Base-by-base conservation (phyloP, 192 early-diverging fungal genomes). In the Funneliformis geosporum region DNA sequence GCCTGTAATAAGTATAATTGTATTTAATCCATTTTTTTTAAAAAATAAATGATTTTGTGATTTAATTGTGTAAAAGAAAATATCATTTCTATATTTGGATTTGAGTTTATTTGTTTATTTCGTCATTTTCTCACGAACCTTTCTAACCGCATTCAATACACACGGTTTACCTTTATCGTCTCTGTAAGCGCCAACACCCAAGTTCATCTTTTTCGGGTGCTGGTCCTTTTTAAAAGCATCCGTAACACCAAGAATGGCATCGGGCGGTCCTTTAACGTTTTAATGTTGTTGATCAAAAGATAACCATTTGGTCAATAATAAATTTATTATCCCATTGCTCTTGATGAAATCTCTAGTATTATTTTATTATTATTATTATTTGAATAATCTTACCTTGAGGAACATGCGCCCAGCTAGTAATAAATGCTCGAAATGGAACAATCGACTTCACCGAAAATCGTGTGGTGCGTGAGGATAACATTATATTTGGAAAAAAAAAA, bases 171-270 rank as follows among this genome's bases (percentile, higher is more conserved):
- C 94, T 27, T 82, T 84, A 82, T 99, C 96, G 82, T 96, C 95
- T 83, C 97, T 93, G 87, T 98, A 99, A 60, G 97, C 98, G 80
- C 98, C 98, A 33, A 97, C 97, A 75, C 96, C 97, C 59, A 99
- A 87, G 90, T 98, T 98, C 92, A 99, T 98, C 91, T 99, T 99
- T 81, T 89, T 89, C 14, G 95, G 82, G 82, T 97, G 92, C 50
- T 83, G 87, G 85, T 98, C 96, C 82, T 92, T 93, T 90, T 95
- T 96, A 91, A 94, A 99, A 38, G 96, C 96, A 84, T 96, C 97
- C 69, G 95, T 95, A 81, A 99, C 93, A 79, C 92, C 92, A 66
- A 95, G 88, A 79, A 95, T 95, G 8, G 93, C 90, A 80, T 95
- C 93, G 38, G 93, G 92, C 76, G 92, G 93, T 73, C 90, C 90